phyloP scores from a whole-genome alignment of 768 basidiomycete species.

The Rhizopogon rudus region DNA sequence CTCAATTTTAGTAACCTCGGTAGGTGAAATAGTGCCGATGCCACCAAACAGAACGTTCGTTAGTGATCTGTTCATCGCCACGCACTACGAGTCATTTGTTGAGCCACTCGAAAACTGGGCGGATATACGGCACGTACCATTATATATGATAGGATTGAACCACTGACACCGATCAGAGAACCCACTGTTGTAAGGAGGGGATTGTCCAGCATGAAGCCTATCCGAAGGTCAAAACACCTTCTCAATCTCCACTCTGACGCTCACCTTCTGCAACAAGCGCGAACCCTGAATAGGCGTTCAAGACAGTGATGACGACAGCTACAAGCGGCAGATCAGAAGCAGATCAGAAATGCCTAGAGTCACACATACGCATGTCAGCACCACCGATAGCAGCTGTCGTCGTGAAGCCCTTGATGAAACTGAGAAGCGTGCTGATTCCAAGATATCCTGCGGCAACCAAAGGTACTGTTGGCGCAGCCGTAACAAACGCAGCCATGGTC shows the following conservation, averaged over 20 bases:
- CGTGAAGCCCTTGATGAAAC: constrained; percentile 83
- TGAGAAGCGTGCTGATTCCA: constrained; percentile 65
- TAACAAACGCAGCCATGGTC: constrained; percentile 75
- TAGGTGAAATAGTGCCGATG: constrained; percentile 52
- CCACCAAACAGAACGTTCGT: constrained; percentile 87
- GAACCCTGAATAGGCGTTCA: constrained; percentile 90
- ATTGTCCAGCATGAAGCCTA: constrained; percentile 87
- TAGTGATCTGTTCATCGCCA: constrained; percentile 87
- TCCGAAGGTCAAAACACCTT: neutral
- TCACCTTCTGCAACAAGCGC: constrained; percentile 84
- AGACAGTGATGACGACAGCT: constrained; percentile 88
- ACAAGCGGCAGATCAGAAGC: constrained; percentile 3
- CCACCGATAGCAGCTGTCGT: constrained; percentile 91
- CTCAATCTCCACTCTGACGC: neutral
- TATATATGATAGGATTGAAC: constrained; percentile 87
- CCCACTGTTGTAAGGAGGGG: constrained; percentile 79
- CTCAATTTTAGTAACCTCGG: constrained; percentile 71
- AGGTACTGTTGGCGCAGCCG: constrained; percentile 65
- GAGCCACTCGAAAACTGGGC: neutral
- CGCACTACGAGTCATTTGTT: constrained; percentile 48
- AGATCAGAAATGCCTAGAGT: constrained; percentile 5
- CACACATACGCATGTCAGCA: constrained; percentile 82
- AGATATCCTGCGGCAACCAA: constrained; percentile 75
- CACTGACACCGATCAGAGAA: constrained; percentile 84
- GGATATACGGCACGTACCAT: constrained; percentile 51